Evolutionary conservation across 305 asterid species (phyloP), one percentile per base, ranked within the genome.

Genomic region (Withania somnifera): DNA sequence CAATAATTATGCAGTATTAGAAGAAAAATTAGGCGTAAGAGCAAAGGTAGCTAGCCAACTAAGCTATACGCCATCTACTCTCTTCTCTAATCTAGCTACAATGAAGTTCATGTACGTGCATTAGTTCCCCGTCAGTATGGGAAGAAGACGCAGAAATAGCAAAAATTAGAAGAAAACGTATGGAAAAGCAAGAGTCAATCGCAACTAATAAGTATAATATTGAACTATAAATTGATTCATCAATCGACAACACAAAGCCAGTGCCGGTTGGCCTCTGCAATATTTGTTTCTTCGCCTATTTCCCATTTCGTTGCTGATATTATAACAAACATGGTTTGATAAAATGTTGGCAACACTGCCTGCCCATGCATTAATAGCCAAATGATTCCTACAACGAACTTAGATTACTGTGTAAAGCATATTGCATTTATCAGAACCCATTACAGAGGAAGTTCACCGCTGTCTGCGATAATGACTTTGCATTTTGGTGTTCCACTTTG

Each of bases 401-500:
- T 24, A 75, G 17, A 75, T 28, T 50, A 75, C 28, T 75, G 61
- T 2, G 28, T 1, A 8, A 53, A 50, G 50, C 61, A 75, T 8
- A 17, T 7, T 32, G 73, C 47, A 64, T 7, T 32, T 28, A 75
- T 15, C 45, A 75, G 28, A 75, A 26, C 80, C 61, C 3, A 50
- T 91, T 84, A 90, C 84, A 91, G 20, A 32, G 98, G 95, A 24
- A 96, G 94, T 88, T 94, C 99, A 15, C 99, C 99, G 17, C 98
- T 94, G 88, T 96, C 99, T 20, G 86, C 93, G 56, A 94, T 84
- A 82, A 85, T 88, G 30, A 94, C 99, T 85, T 88, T 92, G 93
- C 94, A 90, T 85, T 93, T 96, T 9, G 99, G 99, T 11, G 97
- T 90, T 57, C 99, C 99, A 32, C 87, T 91, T 84, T 94, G 98